Evolutionary conservation across 257 asterid genomes (phyloP).

Genomic region (Solanum raphanifolium): DNA sequence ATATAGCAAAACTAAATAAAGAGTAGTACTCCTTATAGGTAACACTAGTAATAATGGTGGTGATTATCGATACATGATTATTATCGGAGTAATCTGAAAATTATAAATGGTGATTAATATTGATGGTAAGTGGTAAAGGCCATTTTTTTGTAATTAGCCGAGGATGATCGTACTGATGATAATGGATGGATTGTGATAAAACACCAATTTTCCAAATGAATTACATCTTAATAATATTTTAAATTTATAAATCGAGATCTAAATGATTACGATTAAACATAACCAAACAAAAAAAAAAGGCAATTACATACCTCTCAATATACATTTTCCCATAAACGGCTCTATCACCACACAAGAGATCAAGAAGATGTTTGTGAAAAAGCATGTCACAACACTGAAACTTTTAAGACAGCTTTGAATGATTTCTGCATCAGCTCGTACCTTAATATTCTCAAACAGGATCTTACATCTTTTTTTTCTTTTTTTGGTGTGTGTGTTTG

Average conservation of each 20-base stretch:
- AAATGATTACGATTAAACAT: not conserved
- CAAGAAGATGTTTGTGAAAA: not conserved
- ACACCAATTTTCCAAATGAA: not conserved
- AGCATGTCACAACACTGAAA: not conserved
- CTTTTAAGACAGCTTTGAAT: not conserved
- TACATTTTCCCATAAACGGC: not conserved
- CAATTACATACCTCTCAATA: not conserved
- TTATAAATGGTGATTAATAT: no score
- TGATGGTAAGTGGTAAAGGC: no score
- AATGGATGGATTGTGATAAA: no score
- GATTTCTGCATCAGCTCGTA: not conserved
- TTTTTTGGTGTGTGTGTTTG: not conserved
- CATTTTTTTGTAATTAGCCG: no score
- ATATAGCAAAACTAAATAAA: not conserved
- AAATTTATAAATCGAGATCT: not conserved
- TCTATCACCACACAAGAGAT: not conserved
- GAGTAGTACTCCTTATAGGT: not conserved
- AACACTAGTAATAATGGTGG: not conserved
- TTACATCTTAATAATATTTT: not conserved
- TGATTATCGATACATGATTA: no score
- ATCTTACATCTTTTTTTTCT: not conserved
- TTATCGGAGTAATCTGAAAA: no score
- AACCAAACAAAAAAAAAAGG: not conserved
- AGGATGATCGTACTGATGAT: not conserved
- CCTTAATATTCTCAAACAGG: not conserved